phyloP scores from a whole-genome alignment of 2,329 filamentous ascomycete genomes.

The Aspergillus sp. region DNA sequence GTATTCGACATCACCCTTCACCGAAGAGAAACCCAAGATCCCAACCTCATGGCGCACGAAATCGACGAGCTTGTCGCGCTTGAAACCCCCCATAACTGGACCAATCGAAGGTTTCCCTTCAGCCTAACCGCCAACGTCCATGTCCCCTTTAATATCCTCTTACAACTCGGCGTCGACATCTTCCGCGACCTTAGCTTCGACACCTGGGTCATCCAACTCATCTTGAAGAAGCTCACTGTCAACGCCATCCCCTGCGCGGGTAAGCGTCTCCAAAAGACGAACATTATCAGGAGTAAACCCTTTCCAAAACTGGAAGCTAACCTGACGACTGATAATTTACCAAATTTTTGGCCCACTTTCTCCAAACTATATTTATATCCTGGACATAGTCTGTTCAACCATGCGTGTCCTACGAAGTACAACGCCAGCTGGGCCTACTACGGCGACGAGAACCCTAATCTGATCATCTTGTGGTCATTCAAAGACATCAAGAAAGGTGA shows the following conservation, averaged over 20 bases:
- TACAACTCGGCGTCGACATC: constrained; percentile 38
- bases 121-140: constrained; percentile 37
- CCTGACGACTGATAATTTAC: constrained; percentile 3
- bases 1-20: constrained; percentile 40
- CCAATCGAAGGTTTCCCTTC: constrained; percentile 32
- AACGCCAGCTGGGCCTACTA: constrained; percentile 38
- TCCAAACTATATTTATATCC: constrained; percentile 35
- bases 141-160: constrained; percentile 41
- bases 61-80: constrained; percentile 38
- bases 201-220: constrained; percentile 40
- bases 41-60: constrained; percentile 35
- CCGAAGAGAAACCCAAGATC: constrained; percentile 25
- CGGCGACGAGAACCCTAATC: constrained; percentile 26
- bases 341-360: constrained; percentile 26
- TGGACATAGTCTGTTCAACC: constrained; percentile 36
- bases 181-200: constrained; percentile 41
- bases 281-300: background rate
- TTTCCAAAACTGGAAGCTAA: too few species aligned
- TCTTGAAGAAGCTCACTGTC: constrained; percentile 35
- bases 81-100: constrained; percentile 19
- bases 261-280: background rate
- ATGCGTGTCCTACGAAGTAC: constrained; percentile 19
- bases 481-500: constrained; percentile 25
- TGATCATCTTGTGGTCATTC: constrained; percentile 32
- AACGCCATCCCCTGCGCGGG: constrained; percentile 34